These are phyloP conservation scores for Diplotaxis tenuifolia DNA, from an alignment of 345 rosid genomes.

Conservation along the genomic window DNA sequence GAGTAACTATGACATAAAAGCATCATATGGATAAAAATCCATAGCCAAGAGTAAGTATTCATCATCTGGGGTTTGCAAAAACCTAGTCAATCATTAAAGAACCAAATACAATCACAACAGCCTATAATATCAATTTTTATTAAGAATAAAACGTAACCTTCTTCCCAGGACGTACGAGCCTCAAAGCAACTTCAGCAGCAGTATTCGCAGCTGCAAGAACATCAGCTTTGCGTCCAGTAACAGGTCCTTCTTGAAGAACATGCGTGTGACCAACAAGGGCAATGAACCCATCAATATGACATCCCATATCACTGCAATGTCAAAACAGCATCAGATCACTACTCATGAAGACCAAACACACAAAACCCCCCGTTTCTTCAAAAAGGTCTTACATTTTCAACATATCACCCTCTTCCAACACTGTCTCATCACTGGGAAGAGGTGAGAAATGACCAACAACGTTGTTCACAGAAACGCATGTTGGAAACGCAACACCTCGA, in stretches of 20 bases:
- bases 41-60: conserved; percentile 50
- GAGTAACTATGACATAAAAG: conserved; percentile 81
- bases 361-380: background rate
- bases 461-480: conserved; percentile 88
- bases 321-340: conserved; percentile 4
- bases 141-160: no score
- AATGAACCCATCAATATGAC: conserved; percentile 96
- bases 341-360: background rate
- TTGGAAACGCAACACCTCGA: conserved; percentile 91
- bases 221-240: conserved; percentile 80
- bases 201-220: conserved; percentile 90
- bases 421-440: conserved; percentile 71
- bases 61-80: conserved; percentile 40
- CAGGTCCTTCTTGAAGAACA: conserved; percentile 69
- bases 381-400: conserved; percentile 69
- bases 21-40: conserved; percentile 66
- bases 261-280: conserved; percentile 90
- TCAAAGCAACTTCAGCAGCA: conserved; percentile 96
- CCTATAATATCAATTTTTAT: no score
- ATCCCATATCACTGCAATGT: conserved; percentile 80
- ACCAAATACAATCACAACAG: background rate
- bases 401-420: conserved; percentile 82
- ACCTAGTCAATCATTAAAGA: background rate
- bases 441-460: conserved; percentile 89
- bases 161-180: conserved; percentile 96